These are phyloP conservation scores for Mycena filopes DNA, from an alignment of 768 basidiomycete species.

Conservation along the genomic window DNA sequence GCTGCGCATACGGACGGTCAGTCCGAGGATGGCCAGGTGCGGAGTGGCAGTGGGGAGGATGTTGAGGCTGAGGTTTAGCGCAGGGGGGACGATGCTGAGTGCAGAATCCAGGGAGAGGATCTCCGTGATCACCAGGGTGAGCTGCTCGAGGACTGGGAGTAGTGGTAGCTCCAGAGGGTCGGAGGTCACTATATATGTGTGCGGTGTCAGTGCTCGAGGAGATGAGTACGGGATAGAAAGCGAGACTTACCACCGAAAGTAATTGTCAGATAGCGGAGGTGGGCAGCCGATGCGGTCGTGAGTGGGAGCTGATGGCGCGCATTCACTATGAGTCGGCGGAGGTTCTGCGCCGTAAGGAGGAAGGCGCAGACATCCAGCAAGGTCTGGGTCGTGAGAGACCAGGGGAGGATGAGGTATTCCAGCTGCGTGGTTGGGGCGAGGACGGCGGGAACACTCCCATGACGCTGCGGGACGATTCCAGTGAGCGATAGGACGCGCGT, in stretches of 20 bases:
- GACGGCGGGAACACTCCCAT: not conserved
- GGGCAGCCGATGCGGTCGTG: not conserved
- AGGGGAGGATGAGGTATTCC: not conserved
- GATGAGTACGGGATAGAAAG: not conserved
- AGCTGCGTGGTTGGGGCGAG: not conserved
- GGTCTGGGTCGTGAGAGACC: not conserved
- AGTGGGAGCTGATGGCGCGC: not conserved
- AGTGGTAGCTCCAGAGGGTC: not conserved
- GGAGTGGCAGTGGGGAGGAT: not conserved
- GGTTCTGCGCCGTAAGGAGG: not conserved
- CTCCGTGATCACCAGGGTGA: not conserved
- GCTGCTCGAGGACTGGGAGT: not conserved
- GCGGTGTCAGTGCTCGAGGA: not conserved
- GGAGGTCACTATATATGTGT: not conserved
- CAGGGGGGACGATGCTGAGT: not conserved
- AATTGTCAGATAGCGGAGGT: not conserved
- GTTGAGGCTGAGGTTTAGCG: not conserved
- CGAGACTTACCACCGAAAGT: not conserved
- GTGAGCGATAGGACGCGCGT: conserved; percentile 1
- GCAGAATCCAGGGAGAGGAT: not conserved
- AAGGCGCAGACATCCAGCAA: not conserved
- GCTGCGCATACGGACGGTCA: not conserved
- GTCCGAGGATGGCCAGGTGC: not conserved
- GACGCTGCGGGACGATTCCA: not conserved
- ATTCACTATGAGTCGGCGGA: not conserved